These are phyloP conservation scores for Aspergillus biplanus DNA, from an alignment of 495 filamentous ascomycete genomes.

Conservation along the genomic window DNA sequence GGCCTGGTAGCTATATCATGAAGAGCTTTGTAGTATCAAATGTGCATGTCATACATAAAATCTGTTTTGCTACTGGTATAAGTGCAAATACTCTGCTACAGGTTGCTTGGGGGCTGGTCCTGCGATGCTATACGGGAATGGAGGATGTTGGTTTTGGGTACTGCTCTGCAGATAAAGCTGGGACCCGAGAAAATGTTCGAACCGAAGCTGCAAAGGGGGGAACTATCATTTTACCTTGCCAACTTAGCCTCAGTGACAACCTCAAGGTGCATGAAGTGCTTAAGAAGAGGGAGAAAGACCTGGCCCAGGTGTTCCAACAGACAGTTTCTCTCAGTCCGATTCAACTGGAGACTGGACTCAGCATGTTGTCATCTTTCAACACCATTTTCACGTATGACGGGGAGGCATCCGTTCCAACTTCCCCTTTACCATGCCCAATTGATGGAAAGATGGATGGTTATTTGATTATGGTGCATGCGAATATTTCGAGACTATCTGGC, in stretches of 20 bases:
- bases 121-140: constrained; percentile 55
- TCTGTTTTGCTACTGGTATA: constrained; percentile 36
- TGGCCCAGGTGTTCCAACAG: constrained; percentile 38
- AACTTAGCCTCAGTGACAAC: constrained; percentile 41
- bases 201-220: constrained; percentile 20
- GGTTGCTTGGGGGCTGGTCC: constrained; percentile 57
- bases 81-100: constrained; percentile 44
- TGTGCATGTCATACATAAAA: constrained; percentile 31
- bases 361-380: constrained; percentile 52
- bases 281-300: constrained; percentile 38
- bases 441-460: too few species aligned
- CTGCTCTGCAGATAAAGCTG: constrained; percentile 32
- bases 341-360: constrained; percentile 40
- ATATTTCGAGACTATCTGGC: constrained; percentile 43
- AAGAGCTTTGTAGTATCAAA: constrained; percentile 16
- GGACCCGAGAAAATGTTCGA: constrained; percentile 2
- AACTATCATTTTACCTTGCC: constrained; percentile 32
- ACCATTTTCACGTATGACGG: constrained; percentile 48
- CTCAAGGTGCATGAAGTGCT: constrained; percentile 39
- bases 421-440: too few species aligned
- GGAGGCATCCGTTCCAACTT: too few species aligned
- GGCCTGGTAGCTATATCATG: constrained; percentile 8
- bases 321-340: constrained; percentile 43
- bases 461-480: constrained; percentile 60
- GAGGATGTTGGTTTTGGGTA: constrained; percentile 61